Evolutionary conservation across 768 basidiomycete genomes (phyloP).

Genomic region (Leccinum pellstonianum): DNA sequence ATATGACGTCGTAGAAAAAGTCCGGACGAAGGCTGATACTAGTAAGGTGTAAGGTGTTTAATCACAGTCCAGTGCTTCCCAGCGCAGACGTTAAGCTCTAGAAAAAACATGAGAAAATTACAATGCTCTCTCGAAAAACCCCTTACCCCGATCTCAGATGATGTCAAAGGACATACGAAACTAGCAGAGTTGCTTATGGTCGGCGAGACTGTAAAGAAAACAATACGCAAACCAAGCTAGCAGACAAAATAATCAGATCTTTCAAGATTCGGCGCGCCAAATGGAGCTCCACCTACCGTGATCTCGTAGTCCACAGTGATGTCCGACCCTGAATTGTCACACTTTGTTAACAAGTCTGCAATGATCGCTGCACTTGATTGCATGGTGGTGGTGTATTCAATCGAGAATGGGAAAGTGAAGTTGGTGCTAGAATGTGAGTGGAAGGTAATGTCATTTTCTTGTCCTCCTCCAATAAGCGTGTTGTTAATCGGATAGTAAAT

Average conservation of each 20-base stretch:
- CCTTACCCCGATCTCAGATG: constrained; percentile 28
- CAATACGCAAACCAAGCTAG: constrained; percentile 62
- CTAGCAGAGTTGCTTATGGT: constrained; percentile 58
- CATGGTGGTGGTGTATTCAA: constrained; percentile 54
- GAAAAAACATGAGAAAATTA: constrained; percentile 12
- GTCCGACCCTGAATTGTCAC: constrained; percentile 49
- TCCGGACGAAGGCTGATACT: constrained; percentile 4
- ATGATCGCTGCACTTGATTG: constrained; percentile 58
- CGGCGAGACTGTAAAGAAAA: constrained; percentile 67
- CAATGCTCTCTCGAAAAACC: not conserved
- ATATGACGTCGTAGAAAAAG: constrained; percentile 10
- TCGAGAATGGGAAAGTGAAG: constrained; percentile 73
- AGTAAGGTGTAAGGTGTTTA: not conserved
- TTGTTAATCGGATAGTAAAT: constrained; percentile 75
- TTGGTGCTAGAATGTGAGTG: constrained; percentile 54
- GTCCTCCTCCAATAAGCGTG: constrained; percentile 65
- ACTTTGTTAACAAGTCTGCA: constrained; percentile 60
- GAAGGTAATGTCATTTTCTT: constrained; percentile 44
- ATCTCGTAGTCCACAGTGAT: constrained; percentile 66
- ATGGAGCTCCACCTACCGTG: constrained; percentile 39
- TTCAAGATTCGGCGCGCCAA: not conserved
- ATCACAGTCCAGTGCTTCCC: constrained; percentile 5
- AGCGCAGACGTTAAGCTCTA: constrained; percentile 23
- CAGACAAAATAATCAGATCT: constrained; percentile 10
- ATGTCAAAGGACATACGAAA: constrained; percentile 62